Conservation (phyloP, 2,329 filamentous ascomycete genomes). For the Xylariaceae sp. region DNA sequence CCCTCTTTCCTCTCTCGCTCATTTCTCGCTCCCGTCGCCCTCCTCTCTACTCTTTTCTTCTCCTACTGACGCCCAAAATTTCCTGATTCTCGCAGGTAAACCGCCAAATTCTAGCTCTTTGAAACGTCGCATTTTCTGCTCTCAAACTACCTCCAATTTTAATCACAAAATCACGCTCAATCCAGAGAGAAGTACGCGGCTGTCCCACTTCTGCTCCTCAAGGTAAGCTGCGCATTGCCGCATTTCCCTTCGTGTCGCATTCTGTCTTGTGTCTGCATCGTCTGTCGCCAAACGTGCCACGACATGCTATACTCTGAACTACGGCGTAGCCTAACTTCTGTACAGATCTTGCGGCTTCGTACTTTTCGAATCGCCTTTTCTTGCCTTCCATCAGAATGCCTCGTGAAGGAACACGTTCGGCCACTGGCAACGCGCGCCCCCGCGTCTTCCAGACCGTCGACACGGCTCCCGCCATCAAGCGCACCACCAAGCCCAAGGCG, state of each 20-base stretch:
- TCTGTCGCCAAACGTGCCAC: slow-evolving; percentile 20
- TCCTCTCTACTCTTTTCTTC: slow-evolving; percentile 8
- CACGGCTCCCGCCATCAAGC: slow-evolving; percentile 41
- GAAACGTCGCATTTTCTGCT: background rate
- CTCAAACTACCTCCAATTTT: background rate
- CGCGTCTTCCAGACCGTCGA: slow-evolving; percentile 47
- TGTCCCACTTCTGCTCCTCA: slow-evolving; percentile 10
- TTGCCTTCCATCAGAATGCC: slow-evolving; percentile 40
- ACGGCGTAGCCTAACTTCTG: slow-evolving; percentile 22
- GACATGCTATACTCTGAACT: slow-evolving; percentile 8
- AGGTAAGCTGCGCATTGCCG: slow-evolving; percentile 9
- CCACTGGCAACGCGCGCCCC: slow-evolving; percentile 48
- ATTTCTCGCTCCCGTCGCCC: slow-evolving; percentile 9
- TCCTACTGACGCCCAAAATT: slow-evolving; percentile 2
- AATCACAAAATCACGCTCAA: slow-evolving; percentile 1
- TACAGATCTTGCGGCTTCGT: slow-evolving; percentile 17
- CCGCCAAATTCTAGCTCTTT: slow-evolving; percentile 8
- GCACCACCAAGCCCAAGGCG: slow-evolving; percentile 32
- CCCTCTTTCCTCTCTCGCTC: slow-evolving; percentile 12
- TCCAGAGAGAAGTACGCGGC: slow-evolving; percentile 2
- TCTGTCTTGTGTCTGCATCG: slow-evolving; percentile 21
- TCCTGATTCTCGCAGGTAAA: slow-evolving; percentile 4
- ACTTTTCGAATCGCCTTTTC: slow-evolving; percentile 2
- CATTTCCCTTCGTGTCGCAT: slow-evolving; percentile 28
- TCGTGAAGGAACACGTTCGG: slow-evolving; percentile 47